These are phyloP conservation scores for Fusarium piperis DNA, from an alignment of 2,329 filamentous ascomycete genomes.

Conservation along the genomic window DNA sequence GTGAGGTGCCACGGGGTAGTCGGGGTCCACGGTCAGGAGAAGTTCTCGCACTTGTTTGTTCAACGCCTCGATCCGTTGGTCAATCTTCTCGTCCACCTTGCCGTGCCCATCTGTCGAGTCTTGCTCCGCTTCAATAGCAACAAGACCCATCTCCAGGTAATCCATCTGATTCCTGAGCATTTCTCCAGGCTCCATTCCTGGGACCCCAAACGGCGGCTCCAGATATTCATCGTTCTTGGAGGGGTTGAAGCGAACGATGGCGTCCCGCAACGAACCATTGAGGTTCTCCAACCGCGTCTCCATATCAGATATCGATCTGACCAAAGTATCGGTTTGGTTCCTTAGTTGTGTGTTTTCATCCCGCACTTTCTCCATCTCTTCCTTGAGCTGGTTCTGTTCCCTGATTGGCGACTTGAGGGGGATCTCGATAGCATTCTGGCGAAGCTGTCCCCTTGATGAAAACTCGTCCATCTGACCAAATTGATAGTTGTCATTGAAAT, in stretches of 20 bases:
- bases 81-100: conserved; percentile 57
- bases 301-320: conserved; percentile 66
- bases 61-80: conserved; percentile 67
- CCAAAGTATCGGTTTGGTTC: conserved; percentile 45
- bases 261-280: conserved; percentile 72
- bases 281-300: conserved; percentile 74
- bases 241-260: conserved; percentile 72
- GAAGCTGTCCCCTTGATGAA: conserved; percentile 41
- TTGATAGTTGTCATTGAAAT: conserved; percentile 80
- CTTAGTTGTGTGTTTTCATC: conserved; percentile 56
- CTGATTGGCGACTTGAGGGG: conserved; percentile 67
- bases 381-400: conserved; percentile 62
- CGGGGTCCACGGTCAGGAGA: conserved; percentile 58
- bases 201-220: conserved; percentile 51
- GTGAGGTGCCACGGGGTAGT: conserved; percentile 67
- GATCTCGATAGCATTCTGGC: conserved; percentile 63
- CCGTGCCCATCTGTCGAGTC: conserved; percentile 47
- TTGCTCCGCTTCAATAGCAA: conserved; percentile 68
- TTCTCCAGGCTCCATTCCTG: conserved; percentile 54
- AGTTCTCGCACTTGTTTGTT: conserved; percentile 72
- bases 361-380: conserved; percentile 57
- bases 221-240: conserved; percentile 59
- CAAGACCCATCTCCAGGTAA: conserved; percentile 75
- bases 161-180: conserved; percentile 69
- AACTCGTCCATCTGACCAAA: conserved; percentile 70